A percentile compares a stretch with the other conserved stretches of the same genome.
Conservation (phyloP, 169 alveolate species). For the Eimeria mitis region DNA sequence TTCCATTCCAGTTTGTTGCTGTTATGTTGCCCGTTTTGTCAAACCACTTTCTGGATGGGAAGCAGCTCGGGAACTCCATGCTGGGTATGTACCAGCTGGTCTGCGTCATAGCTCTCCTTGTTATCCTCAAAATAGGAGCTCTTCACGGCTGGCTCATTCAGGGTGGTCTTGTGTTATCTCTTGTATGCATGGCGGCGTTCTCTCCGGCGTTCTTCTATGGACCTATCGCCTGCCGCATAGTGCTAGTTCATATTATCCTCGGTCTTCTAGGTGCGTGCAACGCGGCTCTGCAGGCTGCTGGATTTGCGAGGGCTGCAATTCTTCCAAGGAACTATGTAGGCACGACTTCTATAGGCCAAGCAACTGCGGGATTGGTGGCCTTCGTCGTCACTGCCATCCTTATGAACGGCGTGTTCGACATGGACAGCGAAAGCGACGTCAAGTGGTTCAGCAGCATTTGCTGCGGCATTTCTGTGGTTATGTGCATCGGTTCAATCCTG, state of each 20-base stretch:
- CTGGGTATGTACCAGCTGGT: constrained; percentile 39
- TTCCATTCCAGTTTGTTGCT: constrained; percentile 58
- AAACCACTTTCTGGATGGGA: constrained; percentile 47
- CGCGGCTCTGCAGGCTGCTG: constrained; percentile 44
- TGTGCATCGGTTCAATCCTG: constrained; percentile 10
- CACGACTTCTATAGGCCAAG: constrained; percentile 56
- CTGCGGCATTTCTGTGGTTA: constrained; percentile 21
- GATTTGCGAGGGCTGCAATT: constrained; percentile 62
- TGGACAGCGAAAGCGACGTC: constrained; percentile 14
- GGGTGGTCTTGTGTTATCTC: constrained; percentile 44
- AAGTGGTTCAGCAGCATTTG: constrained; percentile 38
- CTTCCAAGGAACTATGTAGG: constrained; percentile 68
- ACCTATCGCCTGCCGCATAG: constrained; percentile 32
- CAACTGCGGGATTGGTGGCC: constrained; percentile 51
- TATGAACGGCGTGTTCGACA: constrained; percentile 46
- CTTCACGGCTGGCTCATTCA: constrained; percentile 66
- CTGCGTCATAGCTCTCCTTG: constrained; percentile 27
- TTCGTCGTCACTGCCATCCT: constrained; percentile 58
- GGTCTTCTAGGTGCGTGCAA: constrained; percentile 42
- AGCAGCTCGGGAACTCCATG: constrained; percentile 62
- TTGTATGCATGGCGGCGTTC: constrained; percentile 59
- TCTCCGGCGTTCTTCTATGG: constrained; percentile 57
- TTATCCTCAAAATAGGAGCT: constrained; percentile 48
- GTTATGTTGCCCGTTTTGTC: constrained; percentile 51
- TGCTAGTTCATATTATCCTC: constrained; percentile 32